Evolutionary conservation across 1,139 yeast species (phyloP).

Genomic region (Pichia sorboxylosa): DNA sequence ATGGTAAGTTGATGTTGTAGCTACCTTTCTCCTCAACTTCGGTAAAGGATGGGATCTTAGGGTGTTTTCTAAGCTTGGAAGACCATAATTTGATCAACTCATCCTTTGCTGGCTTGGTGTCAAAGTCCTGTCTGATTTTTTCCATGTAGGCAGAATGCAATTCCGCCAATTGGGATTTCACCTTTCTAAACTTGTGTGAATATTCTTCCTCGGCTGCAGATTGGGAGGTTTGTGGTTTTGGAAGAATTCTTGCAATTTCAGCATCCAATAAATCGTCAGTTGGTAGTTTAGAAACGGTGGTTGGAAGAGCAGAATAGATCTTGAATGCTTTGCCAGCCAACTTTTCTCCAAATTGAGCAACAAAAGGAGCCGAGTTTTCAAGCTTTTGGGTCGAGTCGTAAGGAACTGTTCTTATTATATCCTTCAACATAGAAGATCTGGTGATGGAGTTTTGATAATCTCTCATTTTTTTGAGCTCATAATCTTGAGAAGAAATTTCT

Average conservation of each 20-base stretch:
- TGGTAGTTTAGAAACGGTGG: conserved; percentile 14
- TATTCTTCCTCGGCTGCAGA: conserved; percentile 27
- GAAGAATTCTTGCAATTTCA: conserved; percentile 23
- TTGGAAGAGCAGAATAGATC: conserved; percentile 18
- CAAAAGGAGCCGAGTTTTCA: conserved; percentile 13
- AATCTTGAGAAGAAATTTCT: conserved; percentile 22
- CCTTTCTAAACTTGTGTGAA: conserved; percentile 31
- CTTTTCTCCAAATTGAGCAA: conserved; percentile 19
- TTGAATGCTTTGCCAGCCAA: conserved; percentile 18
- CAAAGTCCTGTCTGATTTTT: conserved; percentile 31
- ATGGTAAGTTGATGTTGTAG: conserved; percentile 44
- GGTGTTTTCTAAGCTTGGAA: conserved; percentile 37
- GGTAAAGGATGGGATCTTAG: conserved; percentile 28
- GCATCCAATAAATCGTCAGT: conserved; percentile 15
- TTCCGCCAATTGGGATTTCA: conserved; percentile 46
- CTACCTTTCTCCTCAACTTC: conserved; percentile 55
- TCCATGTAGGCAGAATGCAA: conserved; percentile 41
- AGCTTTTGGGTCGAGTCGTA: conserved; percentile 8
- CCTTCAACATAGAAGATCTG: conserved; percentile 35
- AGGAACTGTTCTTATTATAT: conserved; percentile 23
- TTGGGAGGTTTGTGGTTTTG: conserved; percentile 25
- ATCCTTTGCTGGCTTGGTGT: conserved; percentile 17
- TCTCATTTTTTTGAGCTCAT: conserved; percentile 27
- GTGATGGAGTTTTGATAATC: conserved; percentile 32
- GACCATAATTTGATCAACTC: conserved; percentile 35